Conservation (phyloP, 2,329 filamentous ascomycete genomes). For the Didymella glomerata region DNA sequence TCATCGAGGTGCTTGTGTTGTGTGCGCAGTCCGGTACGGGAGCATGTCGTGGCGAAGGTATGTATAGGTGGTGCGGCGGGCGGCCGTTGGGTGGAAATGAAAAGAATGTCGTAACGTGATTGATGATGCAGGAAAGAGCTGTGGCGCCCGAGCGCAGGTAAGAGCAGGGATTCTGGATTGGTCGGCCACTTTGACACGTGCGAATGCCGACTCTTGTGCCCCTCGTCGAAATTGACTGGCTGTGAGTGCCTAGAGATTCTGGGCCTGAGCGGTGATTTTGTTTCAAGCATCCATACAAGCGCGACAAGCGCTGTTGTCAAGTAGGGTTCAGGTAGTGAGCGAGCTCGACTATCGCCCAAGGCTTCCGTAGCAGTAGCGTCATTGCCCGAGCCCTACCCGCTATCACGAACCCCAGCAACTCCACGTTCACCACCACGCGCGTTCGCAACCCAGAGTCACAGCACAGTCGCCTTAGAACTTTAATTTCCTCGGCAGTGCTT, state of each 20-base stretch:
- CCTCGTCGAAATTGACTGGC: not conserved
- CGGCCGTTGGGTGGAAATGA: constrained; percentile 17
- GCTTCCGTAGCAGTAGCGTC: constrained; percentile 17
- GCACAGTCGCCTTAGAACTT: not conserved
- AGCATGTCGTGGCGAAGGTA: constrained; percentile 43
- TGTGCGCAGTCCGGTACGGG: constrained; percentile 27
- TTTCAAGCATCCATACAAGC: constrained; percentile 8
- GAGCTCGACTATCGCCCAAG: constrained; percentile 10
- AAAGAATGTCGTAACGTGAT: constrained; percentile 32
- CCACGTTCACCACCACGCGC: constrained; percentile 16
- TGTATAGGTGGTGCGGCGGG: constrained; percentile 24
- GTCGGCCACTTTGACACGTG: constrained; percentile 20
- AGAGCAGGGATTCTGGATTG: constrained; percentile 15
- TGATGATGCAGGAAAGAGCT: constrained; percentile 22
- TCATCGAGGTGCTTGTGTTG: constrained; percentile 37
- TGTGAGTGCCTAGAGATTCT: not conserved
- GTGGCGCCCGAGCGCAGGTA: constrained; percentile 19
- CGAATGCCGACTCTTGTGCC: constrained; percentile 5
- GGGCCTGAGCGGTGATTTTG: not conserved
- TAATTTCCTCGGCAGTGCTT: not conserved
- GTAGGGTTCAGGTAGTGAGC: constrained; percentile 2
- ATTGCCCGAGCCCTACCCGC: constrained; percentile 15
- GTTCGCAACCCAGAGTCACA: not conserved
- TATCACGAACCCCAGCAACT: constrained; percentile 9
- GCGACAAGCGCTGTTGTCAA: constrained; percentile 12